phyloP scores from a whole-genome alignment of 495 filamentous ascomycete species.

The Daldinia loculata region DNA sequence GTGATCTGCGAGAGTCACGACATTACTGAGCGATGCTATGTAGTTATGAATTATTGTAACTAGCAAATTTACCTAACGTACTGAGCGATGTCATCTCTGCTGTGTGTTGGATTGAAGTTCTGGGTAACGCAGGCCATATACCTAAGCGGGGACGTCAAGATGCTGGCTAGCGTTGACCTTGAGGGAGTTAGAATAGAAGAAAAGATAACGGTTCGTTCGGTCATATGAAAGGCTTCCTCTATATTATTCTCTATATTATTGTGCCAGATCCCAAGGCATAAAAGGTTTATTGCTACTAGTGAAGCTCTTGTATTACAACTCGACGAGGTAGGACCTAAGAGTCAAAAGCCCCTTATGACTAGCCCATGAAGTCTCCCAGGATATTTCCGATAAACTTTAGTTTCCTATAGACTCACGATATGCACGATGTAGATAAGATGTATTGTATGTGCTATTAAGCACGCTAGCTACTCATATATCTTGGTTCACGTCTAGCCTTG shows the following conservation, averaged over 20 bases:
- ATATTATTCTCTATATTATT: background rate
- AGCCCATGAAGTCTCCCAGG: too few species aligned
- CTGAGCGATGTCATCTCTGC: background rate
- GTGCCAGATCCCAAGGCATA: background rate
- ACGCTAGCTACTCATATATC: background rate
- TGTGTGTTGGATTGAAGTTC: background rate
- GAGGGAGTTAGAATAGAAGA: too few species aligned
- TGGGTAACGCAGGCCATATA: background rate
- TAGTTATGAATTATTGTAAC: constrained; percentile 21
- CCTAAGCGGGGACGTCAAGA: background rate
- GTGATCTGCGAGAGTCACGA: background rate
- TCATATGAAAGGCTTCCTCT: background rate
- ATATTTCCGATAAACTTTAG: too few species aligned
- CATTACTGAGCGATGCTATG: constrained; percentile 24
- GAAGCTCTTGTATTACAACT: background rate
- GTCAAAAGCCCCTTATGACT: too few species aligned
- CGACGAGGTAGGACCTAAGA: background rate
- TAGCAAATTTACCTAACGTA: constrained; percentile 2
- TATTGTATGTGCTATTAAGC: too few species aligned
- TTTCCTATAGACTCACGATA: too few species aligned
- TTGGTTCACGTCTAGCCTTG: background rate
- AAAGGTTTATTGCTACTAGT: background rate
- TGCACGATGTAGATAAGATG: too few species aligned
- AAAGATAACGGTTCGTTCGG: background rate
- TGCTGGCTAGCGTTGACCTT: background rate